Evolutionary conservation across 1,284 basidiomycete species (phyloP).

Genomic region (Afroboletus lepidellus): DNA sequence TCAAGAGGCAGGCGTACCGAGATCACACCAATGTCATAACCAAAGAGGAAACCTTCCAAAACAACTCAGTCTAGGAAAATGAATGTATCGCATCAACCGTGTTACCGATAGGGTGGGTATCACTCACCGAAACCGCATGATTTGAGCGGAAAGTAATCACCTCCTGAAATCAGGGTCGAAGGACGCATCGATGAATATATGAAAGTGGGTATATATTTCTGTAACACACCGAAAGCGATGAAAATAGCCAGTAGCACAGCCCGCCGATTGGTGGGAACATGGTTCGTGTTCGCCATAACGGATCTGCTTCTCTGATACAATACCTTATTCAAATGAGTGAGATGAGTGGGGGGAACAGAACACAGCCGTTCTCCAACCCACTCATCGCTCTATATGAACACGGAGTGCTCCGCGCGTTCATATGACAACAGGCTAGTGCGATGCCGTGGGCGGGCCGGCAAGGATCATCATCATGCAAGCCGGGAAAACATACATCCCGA

Average conservation of each 20-base stretch:
- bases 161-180: constrained; percentile 5
- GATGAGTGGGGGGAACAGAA: neutral
- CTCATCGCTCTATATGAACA: constrained; percentile 1
- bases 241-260: constrained; percentile 52
- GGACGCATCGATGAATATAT: too few species aligned
- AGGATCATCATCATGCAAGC: neutral
- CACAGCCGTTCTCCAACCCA: neutral
- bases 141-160: constrained; percentile 1
- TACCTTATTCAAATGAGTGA: neutral
- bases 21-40: constrained; percentile 73
- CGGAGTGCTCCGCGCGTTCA: neutral
- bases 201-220: neutral
- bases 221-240: constrained; percentile 44
- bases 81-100: neutral
- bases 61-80: constrained; percentile 6
- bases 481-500: neutral
- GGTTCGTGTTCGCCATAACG: constrained; percentile 3
- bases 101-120: neutral
- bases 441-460: neutral
- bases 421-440: neutral
- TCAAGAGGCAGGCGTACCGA: constrained; percentile 35
- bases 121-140: neutral
- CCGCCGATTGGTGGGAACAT: constrained; percentile 14
- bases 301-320: neutral
- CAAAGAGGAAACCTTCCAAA: constrained; percentile 53